Percentiles rank a stretch among this genome's conserved stretches.
These are phyloP conservation scores for Polyplosphaeria fusca DNA, from an alignment of 495 filamentous ascomycete species.

Conservation along the genomic window DNA sequence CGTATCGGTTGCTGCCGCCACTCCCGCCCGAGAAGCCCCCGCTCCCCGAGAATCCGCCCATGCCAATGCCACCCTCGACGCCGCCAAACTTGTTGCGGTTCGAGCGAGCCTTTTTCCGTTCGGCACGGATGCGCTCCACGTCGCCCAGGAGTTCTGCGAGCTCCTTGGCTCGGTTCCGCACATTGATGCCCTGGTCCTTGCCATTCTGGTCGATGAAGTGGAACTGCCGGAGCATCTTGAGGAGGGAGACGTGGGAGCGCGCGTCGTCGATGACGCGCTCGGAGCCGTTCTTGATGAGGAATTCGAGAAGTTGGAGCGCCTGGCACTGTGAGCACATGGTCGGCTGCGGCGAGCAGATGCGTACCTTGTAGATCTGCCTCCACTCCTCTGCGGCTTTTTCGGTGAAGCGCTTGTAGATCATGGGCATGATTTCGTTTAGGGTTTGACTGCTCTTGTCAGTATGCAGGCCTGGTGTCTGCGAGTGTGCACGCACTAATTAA, in stretches of 20 bases:
- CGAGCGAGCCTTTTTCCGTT: constrained; percentile 87
- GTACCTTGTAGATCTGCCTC: constrained; percentile 96
- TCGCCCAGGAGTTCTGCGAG: constrained; percentile 89
- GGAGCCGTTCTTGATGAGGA: constrained; percentile 96
- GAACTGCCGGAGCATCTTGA: constrained; percentile 99
- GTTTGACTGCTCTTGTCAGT: constrained; percentile 63
- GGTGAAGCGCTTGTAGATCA: constrained; percentile 99
- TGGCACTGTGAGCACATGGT: constrained; percentile 32
- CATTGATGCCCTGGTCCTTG: constrained; percentile 97
- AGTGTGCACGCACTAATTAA: constrained; percentile 77
- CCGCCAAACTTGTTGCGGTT: constrained; percentile 94
- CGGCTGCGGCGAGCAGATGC: not conserved
- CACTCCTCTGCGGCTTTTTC: constrained; percentile 98
- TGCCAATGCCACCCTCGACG: constrained; percentile 73
- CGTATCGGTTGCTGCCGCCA: constrained; percentile 62
- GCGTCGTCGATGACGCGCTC: constrained; percentile 98
- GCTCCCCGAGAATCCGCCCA: constrained; percentile 54
- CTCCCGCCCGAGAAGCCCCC: constrained; percentile 58
- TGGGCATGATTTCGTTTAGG: constrained; percentile 98
- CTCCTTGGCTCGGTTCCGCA: constrained; percentile 94
- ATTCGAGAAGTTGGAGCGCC: constrained; percentile 92
- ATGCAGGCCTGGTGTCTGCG: not conserved
- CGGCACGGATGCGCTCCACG: constrained; percentile 85
- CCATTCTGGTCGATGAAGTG: constrained; percentile 95
- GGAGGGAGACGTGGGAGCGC: constrained; percentile 83